Evolutionary conservation across 495 filamentous ascomycete species (phyloP).

Genomic region (Paragyromitra xinjiangensis): DNA sequence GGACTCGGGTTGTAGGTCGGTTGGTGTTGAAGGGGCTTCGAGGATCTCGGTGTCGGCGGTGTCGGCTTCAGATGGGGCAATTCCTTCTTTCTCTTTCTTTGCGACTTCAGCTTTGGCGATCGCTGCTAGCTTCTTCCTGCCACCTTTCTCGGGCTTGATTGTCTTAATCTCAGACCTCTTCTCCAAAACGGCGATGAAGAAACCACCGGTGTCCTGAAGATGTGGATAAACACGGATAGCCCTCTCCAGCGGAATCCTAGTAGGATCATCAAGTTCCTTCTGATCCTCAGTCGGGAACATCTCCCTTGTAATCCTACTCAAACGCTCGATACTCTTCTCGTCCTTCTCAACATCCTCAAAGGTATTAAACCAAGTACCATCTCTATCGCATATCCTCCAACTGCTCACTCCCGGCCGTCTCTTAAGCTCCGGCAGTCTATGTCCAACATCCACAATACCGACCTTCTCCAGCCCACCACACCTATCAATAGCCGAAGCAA

Average conservation of each 20-base stretch:
- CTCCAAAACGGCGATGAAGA: constrained; percentile 95
- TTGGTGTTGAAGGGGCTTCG: constrained; percentile 59
- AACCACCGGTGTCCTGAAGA: constrained; percentile 92
- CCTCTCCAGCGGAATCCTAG: constrained; percentile 77
- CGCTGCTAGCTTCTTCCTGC: constrained; percentile 65
- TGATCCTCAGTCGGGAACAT: constrained; percentile 74
- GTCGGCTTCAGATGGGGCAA: constrained; percentile 1
- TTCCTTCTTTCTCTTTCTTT: constrained; percentile 60
- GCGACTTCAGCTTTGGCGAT: constrained; percentile 62
- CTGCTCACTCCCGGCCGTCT: constrained; percentile 71
- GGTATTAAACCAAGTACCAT: constrained; percentile 74
- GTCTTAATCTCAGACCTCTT: constrained; percentile 88
- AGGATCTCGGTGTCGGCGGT: constrained; percentile 59
- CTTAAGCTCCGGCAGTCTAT: constrained; percentile 78
- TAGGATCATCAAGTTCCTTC: constrained; percentile 65
- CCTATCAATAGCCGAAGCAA: constrained; percentile 83
- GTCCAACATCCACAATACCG: constrained; percentile 79
- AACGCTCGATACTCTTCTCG: constrained; percentile 59
- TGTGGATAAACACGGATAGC: constrained; percentile 96
- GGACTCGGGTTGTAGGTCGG: constrained; percentile 53
- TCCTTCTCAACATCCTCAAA: constrained; percentile 72
- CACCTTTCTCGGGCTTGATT: constrained; percentile 71
- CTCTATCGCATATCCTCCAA: constrained; percentile 92
- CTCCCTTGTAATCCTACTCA: constrained; percentile 72
- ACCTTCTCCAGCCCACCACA: constrained; percentile 87